Evolutionary conservation across 2,329 filamentous ascomycete genomes (phyloP), one percentile per base, ranked within the genome.

Genomic region (Fusarium coffeatum): DNA sequence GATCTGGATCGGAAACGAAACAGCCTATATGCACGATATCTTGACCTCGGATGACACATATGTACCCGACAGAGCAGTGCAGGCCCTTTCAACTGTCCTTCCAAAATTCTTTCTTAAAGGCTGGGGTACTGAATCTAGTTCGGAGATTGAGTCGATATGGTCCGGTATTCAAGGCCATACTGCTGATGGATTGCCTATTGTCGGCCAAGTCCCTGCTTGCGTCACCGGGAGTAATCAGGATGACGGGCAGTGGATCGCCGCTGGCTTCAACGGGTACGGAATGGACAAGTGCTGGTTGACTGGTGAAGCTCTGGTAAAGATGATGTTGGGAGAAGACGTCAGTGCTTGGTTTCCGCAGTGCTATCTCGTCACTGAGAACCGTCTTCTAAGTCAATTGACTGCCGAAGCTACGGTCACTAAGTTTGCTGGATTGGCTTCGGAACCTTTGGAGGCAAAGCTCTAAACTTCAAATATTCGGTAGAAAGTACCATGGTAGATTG

Each of bases 1-100:
- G 41, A 78, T 88, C 57, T 84, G 88, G 81, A 76, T 85, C 11
- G 86, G 86, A 2, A 86, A 86, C 1, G 86, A 85, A 83, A 84
- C 55, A 75, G 78, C 32, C 25, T 59, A 16, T 77, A 3, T 72
- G 82, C 12, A 81, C 85, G 50, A 79, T 87, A 80, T 82, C 4
- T 60, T 77, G 3, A 58, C 77, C 23, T 78, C 75, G n/a, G 64
- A 71, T 20, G 76, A 73, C 74, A 28, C 78, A 77, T 66, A 78
- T 10, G 68, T 82, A 3, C 81, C 83, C 6, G 69, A 6, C 57
- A 78, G 48, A 79, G 75, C 40, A 62, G 69, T 16, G 74, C 72
- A 46, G 78, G 76, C 43, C 65, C 78, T 81, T 3, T 71, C 75
- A 5, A 79, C 80, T 1, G 71, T 84, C 3, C 68, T 85, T 40